phyloP scores from a whole-genome alignment of 2,329 filamentous ascomycete species.

The Alternaria rosae region DNA sequence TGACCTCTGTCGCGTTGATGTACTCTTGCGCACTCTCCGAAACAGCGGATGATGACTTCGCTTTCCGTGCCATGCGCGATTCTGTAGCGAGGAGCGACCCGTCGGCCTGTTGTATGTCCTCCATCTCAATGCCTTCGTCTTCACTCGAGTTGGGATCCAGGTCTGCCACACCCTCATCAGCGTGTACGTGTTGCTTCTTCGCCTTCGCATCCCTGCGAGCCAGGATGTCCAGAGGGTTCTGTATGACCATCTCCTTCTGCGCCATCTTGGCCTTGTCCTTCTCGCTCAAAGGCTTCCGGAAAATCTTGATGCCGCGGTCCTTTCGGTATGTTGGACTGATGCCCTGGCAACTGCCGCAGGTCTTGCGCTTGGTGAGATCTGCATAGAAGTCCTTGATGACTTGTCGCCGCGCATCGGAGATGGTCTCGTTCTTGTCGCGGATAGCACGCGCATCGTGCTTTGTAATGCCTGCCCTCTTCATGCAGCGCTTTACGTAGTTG shows the following conservation, averaged over 20 bases:
- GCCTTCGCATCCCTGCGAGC: slow-evolving; percentile 55
- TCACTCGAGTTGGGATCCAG: slow-evolving; percentile 58
- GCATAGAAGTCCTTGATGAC: slow-evolving; percentile 84
- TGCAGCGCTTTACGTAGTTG: slow-evolving; percentile 75
- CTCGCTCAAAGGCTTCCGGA: slow-evolving; percentile 76
- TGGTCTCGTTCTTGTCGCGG: slow-evolving; percentile 80
- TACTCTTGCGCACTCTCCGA: slow-evolving; percentile 68
- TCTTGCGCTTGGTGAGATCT: slow-evolving; percentile 72
- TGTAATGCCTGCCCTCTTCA: slow-evolving; percentile 65
- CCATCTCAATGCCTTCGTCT: slow-evolving; percentile 50
- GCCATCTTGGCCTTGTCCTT: slow-evolving; percentile 83
- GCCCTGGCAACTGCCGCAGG: slow-evolving; percentile 70
- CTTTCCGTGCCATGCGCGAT: slow-evolving; percentile 48
- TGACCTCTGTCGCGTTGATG: slow-evolving; percentile 83
- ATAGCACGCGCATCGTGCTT: slow-evolving; percentile 56
- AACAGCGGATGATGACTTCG: slow-evolving; percentile 48
- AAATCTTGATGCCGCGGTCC: slow-evolving; percentile 91
- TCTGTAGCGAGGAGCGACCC: slow-evolving; percentile 63
- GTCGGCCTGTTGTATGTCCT: slow-evolving; percentile 46
- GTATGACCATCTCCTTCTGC: slow-evolving; percentile 69
- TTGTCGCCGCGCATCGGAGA: slow-evolving; percentile 75
- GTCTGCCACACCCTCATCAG: slow-evolving; percentile 76
- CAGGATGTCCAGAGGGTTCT: slow-evolving; percentile 73
- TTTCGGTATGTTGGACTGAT: slow-evolving; percentile 77
- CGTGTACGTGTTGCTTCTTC: slow-evolving; percentile 56